These are phyloP conservation scores for Triticum turgidum DNA, from an alignment of 176 grass and related monocot genomes.

Conservation along the genomic window DNA sequence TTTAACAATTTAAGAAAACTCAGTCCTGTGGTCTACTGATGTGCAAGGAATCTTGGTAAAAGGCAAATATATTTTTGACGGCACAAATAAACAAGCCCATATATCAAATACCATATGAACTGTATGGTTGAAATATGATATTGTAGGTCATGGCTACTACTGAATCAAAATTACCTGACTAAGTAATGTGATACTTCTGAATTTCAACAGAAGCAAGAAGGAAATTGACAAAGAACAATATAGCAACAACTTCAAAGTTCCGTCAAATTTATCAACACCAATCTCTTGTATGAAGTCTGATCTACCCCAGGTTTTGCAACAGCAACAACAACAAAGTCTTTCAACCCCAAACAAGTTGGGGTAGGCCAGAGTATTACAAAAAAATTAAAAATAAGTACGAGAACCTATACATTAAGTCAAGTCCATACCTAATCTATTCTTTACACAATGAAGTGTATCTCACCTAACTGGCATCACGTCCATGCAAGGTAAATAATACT, in stretches of 20 bases:
- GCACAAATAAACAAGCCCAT: no score
- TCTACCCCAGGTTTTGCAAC: not conserved
- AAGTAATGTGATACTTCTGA: not conserved
- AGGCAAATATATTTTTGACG: not conserved
- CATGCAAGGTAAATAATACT: not conserved
- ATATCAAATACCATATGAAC: no score
- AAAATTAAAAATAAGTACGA: not conserved
- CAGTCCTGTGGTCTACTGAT: not conserved
- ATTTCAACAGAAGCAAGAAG: not conserved
- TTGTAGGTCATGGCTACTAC: not conserved
- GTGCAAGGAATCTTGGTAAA: not conserved
- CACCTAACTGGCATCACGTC: not conserved
- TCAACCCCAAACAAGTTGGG: no score
- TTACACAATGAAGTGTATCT: not conserved
- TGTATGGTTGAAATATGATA: not conserved
- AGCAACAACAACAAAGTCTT: not conserved
- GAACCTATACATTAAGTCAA: not conserved
- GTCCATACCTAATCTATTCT: not conserved
- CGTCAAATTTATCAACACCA: not conserved
- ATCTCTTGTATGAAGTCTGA: not conserved
- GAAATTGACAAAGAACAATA: slow-evolving; percentile 3
- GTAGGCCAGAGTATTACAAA: no score
- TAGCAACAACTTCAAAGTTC: not conserved
- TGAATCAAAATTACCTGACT: not conserved
- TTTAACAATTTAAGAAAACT: not conserved